A percentile compares a stretch with the other conserved stretches of the same genome.
phyloP scores from a whole-genome alignment of 2,329 filamentous ascomycete genomes.

The Colletotrichum karsti region DNA sequence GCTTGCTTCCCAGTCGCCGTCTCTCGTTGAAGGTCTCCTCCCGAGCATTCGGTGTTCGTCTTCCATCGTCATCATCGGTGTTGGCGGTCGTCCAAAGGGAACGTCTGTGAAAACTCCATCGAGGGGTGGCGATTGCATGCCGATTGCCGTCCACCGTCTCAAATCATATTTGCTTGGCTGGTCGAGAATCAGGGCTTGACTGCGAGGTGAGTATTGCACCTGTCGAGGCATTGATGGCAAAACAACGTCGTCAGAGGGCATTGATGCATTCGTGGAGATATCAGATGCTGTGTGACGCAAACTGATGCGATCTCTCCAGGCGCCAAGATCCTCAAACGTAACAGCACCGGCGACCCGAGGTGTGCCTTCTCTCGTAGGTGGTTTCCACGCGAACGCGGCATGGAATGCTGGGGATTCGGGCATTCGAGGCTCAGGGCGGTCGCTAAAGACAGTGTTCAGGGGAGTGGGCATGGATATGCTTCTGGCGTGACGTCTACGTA shows the following conservation, averaged over 20 bases:
- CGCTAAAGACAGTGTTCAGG: neutral
- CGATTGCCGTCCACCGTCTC: conserved; percentile 18
- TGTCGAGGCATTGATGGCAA: neutral
- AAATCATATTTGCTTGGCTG: neutral
- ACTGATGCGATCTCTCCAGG: conserved; percentile 5
- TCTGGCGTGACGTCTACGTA: conserved; percentile 2
- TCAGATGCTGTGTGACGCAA: neutral
- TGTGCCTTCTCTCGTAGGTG: neutral
- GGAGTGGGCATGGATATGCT: conserved; percentile 21
- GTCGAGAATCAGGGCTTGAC: neutral
- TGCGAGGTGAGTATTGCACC: neutral
- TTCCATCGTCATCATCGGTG: conserved; percentile 21
- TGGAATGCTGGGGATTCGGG: neutral
- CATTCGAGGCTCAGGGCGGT: neutral
- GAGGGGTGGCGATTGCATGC: conserved; percentile 2
- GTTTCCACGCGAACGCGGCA: conserved; percentile 13
- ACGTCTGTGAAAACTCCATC: neutral
- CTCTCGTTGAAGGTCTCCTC: neutral
- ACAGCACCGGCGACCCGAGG: neutral
- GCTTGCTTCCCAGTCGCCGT: neutral
- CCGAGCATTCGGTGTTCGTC: conserved; percentile 12
- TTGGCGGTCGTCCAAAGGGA: neutral
- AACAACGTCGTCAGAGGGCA: neutral
- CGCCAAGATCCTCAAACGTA: neutral
- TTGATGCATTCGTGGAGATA: conserved; percentile 11